Conservation (phyloP, 345 rosid species). For the Iberis pinnata region DNA sequence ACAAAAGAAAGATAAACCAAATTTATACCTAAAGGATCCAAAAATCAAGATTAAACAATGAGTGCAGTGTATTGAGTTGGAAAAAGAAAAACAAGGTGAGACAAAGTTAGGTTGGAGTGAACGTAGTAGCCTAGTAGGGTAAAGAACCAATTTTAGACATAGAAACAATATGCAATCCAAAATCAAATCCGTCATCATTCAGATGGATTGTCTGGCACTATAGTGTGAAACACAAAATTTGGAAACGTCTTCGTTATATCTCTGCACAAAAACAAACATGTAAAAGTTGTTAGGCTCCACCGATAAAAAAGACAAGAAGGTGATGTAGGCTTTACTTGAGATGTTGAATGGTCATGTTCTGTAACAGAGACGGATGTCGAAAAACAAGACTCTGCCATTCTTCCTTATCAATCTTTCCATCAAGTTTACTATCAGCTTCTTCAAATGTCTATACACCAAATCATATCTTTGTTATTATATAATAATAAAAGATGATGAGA, state of each 20-base stretch:
- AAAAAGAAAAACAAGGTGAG: too few species aligned
- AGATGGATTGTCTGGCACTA: slow-evolving; percentile 22
- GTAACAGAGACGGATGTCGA: slow-evolving; percentile 63
- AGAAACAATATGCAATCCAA: slow-evolving; percentile 2
- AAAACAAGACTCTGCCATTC: slow-evolving; percentile 65
- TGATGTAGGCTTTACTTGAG: slow-evolving; percentile 49
- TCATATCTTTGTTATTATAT: neutral
- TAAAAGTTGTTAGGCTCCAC: too few species aligned
- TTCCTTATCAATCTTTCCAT: slow-evolving; percentile 71
- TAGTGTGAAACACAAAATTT: slow-evolving; percentile 73
- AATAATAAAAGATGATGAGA: slow-evolving; percentile 1
- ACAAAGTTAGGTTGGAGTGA: too few species aligned
- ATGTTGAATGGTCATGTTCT: slow-evolving; percentile 64
- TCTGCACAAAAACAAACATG: slow-evolving; percentile 33
- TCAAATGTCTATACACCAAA: slow-evolving; percentile 55
- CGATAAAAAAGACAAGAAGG: neutral
- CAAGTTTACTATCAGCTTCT: slow-evolving; percentile 66
- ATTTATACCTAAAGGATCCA: too few species aligned
- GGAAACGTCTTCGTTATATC: slow-evolving; percentile 77
- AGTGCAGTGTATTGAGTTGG: too few species aligned
- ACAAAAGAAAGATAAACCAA: too few species aligned
- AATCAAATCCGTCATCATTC: slow-evolving; percentile 8
- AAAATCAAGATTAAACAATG: too few species aligned
- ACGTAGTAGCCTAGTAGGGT: too few species aligned
- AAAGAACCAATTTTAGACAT: too few species aligned